Conservation (phyloP, 495 filamentous ascomycete species). For the Xylaria longipes region DNA sequence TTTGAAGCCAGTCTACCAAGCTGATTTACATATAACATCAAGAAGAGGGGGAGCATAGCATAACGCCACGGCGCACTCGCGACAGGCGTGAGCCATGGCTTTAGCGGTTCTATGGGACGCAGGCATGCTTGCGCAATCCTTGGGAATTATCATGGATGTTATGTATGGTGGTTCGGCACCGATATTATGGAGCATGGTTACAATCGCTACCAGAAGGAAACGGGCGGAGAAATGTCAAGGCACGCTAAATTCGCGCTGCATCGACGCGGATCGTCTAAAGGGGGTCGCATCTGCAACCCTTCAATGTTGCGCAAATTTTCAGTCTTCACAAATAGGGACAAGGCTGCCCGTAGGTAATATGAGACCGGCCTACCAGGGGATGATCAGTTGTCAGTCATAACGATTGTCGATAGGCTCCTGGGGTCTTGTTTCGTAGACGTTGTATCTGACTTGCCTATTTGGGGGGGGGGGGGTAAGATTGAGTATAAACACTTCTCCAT, state of each 20-base stretch:
- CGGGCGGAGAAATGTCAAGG: slow-evolving; percentile 18
- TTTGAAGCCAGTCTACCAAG: neutral
- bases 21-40: neutral
- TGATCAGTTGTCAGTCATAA: neutral
- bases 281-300: slow-evolving; percentile 12
- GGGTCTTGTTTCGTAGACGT: neutral
- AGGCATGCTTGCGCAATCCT: neutral
- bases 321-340: neutral
- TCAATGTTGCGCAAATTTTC: neutral
- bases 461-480: neutral
- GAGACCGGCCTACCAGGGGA: neutral
- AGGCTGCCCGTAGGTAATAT: neutral
- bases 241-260: neutral
- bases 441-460: neutral
- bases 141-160: neutral
- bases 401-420: neutral
- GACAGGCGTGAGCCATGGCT: slow-evolving; percentile 6
- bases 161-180: slow-evolving; percentile 11
- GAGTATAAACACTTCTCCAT: neutral
- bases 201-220: slow-evolving; percentile 4
- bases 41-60: slow-evolving; percentile 3
- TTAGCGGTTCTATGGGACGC: neutral
- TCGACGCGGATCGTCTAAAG: slow-evolving; percentile 15
- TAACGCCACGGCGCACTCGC: neutral
- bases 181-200: slow-evolving; percentile 11